phyloP scores from a whole-genome alignment of 257 asterid genomes.

The Solanum chiquidenum region DNA sequence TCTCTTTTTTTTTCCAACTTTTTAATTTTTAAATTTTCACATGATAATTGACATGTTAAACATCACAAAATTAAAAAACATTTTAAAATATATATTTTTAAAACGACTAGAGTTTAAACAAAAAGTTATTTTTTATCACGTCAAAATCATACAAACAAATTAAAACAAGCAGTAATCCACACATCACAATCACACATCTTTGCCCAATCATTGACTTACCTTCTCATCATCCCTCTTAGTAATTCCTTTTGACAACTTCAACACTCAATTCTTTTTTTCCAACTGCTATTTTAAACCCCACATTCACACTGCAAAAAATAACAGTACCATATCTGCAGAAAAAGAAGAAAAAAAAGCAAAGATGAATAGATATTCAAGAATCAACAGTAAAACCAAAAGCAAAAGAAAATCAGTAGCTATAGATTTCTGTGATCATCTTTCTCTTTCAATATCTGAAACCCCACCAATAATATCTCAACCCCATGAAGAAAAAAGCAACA shows the following conservation, averaged over 20 bases:
- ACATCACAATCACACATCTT: neutral
- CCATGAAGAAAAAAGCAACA: neutral
- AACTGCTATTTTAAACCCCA: neutral
- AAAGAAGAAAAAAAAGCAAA: neutral
- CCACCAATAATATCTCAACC: neutral
- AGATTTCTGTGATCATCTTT: neutral
- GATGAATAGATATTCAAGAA: constrained; percentile 20
- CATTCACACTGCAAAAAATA: neutral
- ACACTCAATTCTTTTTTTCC: neutral
- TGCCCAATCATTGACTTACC: neutral
- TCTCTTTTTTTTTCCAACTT: too few species aligned
- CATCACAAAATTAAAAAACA: too few species aligned
- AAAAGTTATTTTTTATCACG: too few species aligned
- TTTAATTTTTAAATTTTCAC: too few species aligned
- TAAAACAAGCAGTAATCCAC: neutral
- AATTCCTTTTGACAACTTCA: neutral
- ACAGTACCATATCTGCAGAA: neutral
- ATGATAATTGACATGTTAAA: too few species aligned
- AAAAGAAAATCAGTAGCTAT: neutral
- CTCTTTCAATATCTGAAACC: neutral
- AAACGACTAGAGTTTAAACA: too few species aligned
- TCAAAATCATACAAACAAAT: too few species aligned
- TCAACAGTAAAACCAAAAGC: neutral
- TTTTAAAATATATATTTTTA: too few species aligned
- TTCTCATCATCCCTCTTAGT: neutral